phyloP scores from a whole-genome alignment of 768 basidiomycete genomes.

The Paxillus ammoniavirescens region DNA sequence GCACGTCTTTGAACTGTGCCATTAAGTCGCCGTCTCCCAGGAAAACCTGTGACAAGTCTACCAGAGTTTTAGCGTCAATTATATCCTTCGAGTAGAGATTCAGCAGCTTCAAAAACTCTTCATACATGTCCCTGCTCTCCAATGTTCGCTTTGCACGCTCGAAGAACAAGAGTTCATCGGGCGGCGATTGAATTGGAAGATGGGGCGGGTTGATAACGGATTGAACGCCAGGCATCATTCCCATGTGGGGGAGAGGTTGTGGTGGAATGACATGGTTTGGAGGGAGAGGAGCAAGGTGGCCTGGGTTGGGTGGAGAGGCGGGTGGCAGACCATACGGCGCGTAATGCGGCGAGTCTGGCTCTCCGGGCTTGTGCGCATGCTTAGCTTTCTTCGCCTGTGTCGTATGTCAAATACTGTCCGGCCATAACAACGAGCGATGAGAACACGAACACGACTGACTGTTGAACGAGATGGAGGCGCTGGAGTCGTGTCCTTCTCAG shows the following conservation, averaged over 20 bases:
- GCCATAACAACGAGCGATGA: background rate
- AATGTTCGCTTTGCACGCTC: slow-evolving; percentile 85
- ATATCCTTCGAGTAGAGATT: slow-evolving; percentile 90
- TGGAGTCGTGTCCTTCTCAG: slow-evolving; percentile 70
- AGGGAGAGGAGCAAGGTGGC: slow-evolving; percentile 19
- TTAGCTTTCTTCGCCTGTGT: slow-evolving; percentile 62
- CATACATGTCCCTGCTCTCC: slow-evolving; percentile 75
- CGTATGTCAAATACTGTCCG: slow-evolving; percentile 1
- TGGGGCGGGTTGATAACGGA: slow-evolving; percentile 25
- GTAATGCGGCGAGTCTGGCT: slow-evolving; percentile 48
- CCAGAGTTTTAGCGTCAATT: slow-evolving; percentile 78
- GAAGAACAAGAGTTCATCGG: slow-evolving; percentile 89
- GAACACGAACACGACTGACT: slow-evolving; percentile 44
- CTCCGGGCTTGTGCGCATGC: slow-evolving; percentile 58
- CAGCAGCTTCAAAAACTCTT: slow-evolving; percentile 93
- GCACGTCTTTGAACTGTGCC: slow-evolving; percentile 80
- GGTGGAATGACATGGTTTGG: slow-evolving; percentile 30
- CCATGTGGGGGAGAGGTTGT: slow-evolving; percentile 25
- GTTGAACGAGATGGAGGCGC: slow-evolving; percentile 50
- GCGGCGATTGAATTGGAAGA: slow-evolving; percentile 36
- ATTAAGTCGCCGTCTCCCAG: slow-evolving; percentile 80
- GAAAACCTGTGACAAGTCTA: slow-evolving; percentile 79
- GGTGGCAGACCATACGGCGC: slow-evolving; percentile 44
- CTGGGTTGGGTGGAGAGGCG: slow-evolving; percentile 32
- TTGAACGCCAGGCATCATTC: slow-evolving; percentile 19